Evolutionary conservation across 768 basidiomycete species (phyloP).

Genomic region (Termitomyces sp.): DNA sequence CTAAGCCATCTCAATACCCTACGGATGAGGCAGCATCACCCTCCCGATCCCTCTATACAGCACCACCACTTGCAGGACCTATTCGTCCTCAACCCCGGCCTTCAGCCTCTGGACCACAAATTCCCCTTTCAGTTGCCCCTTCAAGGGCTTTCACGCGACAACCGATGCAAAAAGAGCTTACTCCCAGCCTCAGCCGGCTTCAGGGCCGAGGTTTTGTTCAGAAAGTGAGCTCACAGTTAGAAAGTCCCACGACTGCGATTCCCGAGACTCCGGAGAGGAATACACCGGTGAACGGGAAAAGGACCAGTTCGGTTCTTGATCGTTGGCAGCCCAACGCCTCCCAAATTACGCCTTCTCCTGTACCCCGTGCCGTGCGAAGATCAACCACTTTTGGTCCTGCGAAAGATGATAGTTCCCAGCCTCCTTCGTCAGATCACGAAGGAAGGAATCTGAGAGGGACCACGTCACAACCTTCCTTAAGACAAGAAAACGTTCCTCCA

Average conservation of each 20-base stretch:
- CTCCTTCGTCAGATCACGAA: slow-evolving; percentile 1
- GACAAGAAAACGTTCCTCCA: slow-evolving; percentile 6
- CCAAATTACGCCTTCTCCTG: slow-evolving; percentile 25
- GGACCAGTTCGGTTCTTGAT: slow-evolving; percentile 54
- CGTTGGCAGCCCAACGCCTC: slow-evolving; percentile 53
- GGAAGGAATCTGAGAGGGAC: slow-evolving; percentile 16
- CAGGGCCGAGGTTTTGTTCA: slow-evolving; percentile 86
- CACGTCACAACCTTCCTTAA: slow-evolving; percentile 19
- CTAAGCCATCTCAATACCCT: slow-evolving; percentile 22
- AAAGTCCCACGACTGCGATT: slow-evolving; percentile 31
- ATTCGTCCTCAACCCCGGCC: slow-evolving; percentile 44
- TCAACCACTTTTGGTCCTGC: slow-evolving; percentile 28
- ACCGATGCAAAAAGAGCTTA: slow-evolving; percentile 58
- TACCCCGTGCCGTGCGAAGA: slow-evolving; percentile 34
- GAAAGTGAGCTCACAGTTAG: slow-evolving; percentile 56
- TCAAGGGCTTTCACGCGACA: slow-evolving; percentile 59
- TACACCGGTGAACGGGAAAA: slow-evolving; percentile 27
- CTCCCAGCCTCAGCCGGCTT: slow-evolving; percentile 76
- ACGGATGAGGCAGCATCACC: slow-evolving; percentile 22
- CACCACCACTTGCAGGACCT: slow-evolving; percentile 45
- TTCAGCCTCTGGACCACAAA: slow-evolving; percentile 36
- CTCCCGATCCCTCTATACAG: slow-evolving; percentile 26
- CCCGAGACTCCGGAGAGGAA: slow-evolving; percentile 25
- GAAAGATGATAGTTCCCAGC: slow-evolving; percentile 15
- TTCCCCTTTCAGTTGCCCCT: slow-evolving; percentile 34